Base-by-base conservation (phyloP, 2,329 filamentous ascomycete genomes). In the Colletotrichum sojae region DNA sequence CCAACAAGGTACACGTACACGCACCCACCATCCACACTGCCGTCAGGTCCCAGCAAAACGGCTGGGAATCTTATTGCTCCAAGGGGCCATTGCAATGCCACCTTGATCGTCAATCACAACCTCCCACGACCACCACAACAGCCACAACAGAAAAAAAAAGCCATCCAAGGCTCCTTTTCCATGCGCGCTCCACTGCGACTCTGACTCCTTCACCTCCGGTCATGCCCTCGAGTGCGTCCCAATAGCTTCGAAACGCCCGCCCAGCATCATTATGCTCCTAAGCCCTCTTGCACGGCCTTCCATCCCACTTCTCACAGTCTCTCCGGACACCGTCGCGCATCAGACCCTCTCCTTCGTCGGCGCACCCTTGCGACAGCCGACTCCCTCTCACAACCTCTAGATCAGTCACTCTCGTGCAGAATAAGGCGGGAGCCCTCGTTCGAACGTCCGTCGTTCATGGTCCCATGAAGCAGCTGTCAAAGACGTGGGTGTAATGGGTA, bases 401-500 rank as follows among this genome's bases (percentile, higher is more conserved):
- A n/a, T 18, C 20, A 15, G 15, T 27, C 27, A 15, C 36, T 45
- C 46, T 36, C 43, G 57, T 51, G 45, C 27, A 43, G 54, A 46
- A 68, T 22, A 39, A 55, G 45, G 56, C 63, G 51, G 4, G 22
- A 36, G 51, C 20, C 63, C 25, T 43, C 25, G 6, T 27, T 59
- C 22, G n/a, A 52, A 51, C 15, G 64, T 40, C 54, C 58, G 57
- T 58, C n/a, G 52, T 69, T 67, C 59, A 61, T 64, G 63, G 46
- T 67, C 71, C 72, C 70, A 73, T 77, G 76, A 73, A 54, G 68
- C 60, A 49, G 54, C 60, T 56, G 31, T 55, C 62, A 18, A 48
- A 57, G 73, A 68, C 75, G 74, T 78, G 76, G 77, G 76, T 79
- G 78, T 77, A 76, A 81, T 77, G 80, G 78, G 76, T 74, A 75